These are phyloP conservation scores for Carex pumila DNA, from an alignment of 176 grass and related monocot species.

Conservation along the genomic window DNA sequence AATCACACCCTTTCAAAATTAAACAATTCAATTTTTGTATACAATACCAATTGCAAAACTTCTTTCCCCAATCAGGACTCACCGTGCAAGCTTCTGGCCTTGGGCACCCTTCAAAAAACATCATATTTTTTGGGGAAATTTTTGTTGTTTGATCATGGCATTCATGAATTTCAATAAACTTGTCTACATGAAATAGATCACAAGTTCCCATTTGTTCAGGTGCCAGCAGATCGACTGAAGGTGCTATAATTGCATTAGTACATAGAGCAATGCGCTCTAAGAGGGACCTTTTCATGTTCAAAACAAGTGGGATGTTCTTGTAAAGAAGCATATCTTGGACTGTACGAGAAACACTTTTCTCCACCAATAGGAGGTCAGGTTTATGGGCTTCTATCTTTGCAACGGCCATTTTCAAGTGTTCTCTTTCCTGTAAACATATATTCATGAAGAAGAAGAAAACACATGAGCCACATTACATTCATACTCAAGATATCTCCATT, in stretches of 20 bases:
- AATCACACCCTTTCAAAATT: not conserved
- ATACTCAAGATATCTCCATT: not conserved
- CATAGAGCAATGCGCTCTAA: slow-evolving; percentile 77
- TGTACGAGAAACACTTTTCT: slow-evolving; percentile 81
- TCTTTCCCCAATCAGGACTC: slow-evolving; percentile 26
- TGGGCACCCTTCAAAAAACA: slow-evolving; percentile 94
- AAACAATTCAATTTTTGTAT: not conserved
- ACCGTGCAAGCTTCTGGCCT: slow-evolving; percentile 92
- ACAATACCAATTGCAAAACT: too few relatives aligned
- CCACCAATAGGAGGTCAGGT: slow-evolving; percentile 84
- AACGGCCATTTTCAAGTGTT: slow-evolving; percentile 98
- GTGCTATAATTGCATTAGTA: slow-evolving; percentile 81
- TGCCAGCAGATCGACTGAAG: slow-evolving; percentile 74
- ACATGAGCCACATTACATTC: not conserved
- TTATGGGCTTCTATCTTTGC: slow-evolving; percentile 89
- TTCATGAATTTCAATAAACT: slow-evolving; percentile 58
- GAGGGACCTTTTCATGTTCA: slow-evolving; percentile 87
- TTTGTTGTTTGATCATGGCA: slow-evolving; percentile 34
- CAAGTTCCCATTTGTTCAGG: slow-evolving; percentile 75
- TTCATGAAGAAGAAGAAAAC: not conserved
- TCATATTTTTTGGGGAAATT: slow-evolving; percentile 73
- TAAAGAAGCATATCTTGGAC: slow-evolving; percentile 86
- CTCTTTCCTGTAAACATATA: slow-evolving; percentile 59
- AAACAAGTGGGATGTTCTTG: slow-evolving; percentile 86
- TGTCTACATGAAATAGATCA: slow-evolving; percentile 89